Conservation (phyloP, 2,329 filamentous ascomycete genomes). For the Arachnomyces sp. region DNA sequence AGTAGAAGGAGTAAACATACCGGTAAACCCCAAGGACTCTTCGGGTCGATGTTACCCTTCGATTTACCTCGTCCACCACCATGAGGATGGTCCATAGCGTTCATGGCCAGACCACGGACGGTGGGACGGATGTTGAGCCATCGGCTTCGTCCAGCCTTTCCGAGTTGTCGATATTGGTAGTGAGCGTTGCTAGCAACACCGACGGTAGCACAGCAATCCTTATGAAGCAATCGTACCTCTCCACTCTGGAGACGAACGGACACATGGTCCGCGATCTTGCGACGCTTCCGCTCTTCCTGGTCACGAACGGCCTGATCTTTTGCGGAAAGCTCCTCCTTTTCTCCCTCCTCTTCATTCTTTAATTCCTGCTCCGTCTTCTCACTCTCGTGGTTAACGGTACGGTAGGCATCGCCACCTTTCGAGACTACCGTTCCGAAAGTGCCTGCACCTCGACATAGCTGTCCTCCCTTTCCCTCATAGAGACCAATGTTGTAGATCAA, state of each 20-base stretch:
- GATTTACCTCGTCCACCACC: slow-evolving; percentile 99
- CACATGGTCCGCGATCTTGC: slow-evolving; percentile 66
- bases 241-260: slow-evolving; percentile 84
- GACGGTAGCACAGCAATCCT: slow-evolving; percentile 88
- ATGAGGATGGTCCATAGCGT: slow-evolving; percentile 95
- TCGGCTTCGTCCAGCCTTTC: slow-evolving; percentile 87
- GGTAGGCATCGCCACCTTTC: slow-evolving; percentile 66
- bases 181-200: slow-evolving; percentile 90
- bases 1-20: slow-evolving; percentile 49
- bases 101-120: slow-evolving; percentile 97
- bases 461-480: slow-evolving; percentile 61
- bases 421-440: slow-evolving; percentile 83
- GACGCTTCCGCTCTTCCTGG: slow-evolving; percentile 33
- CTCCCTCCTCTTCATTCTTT: slow-evolving; percentile 42
- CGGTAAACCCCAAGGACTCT: slow-evolving; percentile 92
- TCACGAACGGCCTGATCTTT: slow-evolving; percentile 28
- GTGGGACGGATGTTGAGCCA: slow-evolving; percentile 94
- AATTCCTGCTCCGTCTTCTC: slow-evolving; percentile 5
- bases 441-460: slow-evolving; percentile 90
- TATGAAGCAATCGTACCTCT: slow-evolving; percentile 80
- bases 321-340: slow-evolving; percentile 6
- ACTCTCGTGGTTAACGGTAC: slow-evolving; percentile 21
- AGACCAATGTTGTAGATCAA: slow-evolving; percentile 84
- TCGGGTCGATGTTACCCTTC: slow-evolving; percentile 93
- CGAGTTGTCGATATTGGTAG: slow-evolving; percentile 80